These are phyloP conservation scores for Physocladia obscura DNA, from an alignment of 192 early-diverging fungal genomes.

Conservation along the genomic window DNA sequence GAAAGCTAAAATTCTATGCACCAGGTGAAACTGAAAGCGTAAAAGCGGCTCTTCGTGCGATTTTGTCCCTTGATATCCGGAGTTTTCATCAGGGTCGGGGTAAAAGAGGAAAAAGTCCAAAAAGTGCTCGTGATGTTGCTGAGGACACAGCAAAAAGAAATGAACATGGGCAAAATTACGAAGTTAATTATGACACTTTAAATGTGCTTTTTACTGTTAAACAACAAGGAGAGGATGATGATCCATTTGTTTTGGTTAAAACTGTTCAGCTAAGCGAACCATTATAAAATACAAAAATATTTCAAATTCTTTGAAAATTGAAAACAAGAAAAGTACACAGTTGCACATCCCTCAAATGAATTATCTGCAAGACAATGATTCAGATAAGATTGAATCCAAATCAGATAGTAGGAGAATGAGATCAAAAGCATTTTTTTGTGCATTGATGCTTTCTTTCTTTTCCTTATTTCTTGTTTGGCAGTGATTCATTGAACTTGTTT, in stretches of 20 bases:
- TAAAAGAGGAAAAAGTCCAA: constrained; percentile 7
- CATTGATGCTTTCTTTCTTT: no score
- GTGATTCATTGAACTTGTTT: no score
- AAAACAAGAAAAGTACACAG: no score
- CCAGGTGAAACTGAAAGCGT: constrained; percentile 2
- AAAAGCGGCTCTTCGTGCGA: neutral
- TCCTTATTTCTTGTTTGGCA: no score
- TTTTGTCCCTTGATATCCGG: constrained; percentile 28
- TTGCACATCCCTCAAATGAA: no score
- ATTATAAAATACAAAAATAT: no score
- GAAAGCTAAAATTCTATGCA: constrained; percentile 16
- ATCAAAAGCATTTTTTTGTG: no score
- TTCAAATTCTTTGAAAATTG: no score
- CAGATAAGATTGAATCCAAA: no score
- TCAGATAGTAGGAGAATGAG: no score
- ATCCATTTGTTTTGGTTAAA: constrained; percentile 16
- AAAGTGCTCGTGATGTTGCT: neutral
- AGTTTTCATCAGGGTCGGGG: constrained; percentile 32
- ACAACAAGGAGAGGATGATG: constrained; percentile 12
- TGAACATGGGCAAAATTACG: constrained; percentile 23
- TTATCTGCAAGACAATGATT: no score
- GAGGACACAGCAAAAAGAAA: constrained; percentile 21
- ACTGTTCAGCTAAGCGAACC: neutral
- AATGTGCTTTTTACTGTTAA: constrained; percentile 27
- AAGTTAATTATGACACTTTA: constrained; percentile 24